These are phyloP conservation scores for Blastosporella zonata DNA, from an alignment of 1,284 basidiomycete species.

Conservation along the genomic window DNA sequence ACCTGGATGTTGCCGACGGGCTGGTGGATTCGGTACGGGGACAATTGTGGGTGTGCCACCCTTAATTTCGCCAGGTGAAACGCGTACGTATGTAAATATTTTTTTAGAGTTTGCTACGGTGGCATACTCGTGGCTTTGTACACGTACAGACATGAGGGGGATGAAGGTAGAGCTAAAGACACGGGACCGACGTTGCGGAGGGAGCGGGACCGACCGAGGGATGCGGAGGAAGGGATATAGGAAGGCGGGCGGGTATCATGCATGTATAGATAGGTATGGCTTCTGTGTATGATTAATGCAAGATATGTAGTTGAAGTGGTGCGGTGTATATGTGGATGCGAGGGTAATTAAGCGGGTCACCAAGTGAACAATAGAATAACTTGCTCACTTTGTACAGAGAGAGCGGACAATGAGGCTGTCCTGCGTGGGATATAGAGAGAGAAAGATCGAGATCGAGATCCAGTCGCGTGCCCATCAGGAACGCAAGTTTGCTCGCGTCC, in stretches of 20 bases:
- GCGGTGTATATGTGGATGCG: too few relatives aligned
- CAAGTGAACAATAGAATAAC: too few relatives aligned
- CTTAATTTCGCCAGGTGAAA: too few relatives aligned
- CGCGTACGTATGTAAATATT: too few relatives aligned
- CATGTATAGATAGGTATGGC: not conserved
- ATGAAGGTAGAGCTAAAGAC: not conserved
- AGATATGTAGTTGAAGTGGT: too few relatives aligned
- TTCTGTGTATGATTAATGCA: slow-evolving; percentile 5
- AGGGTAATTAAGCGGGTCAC: too few relatives aligned
- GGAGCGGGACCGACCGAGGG: not conserved
- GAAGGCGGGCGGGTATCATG: not conserved
- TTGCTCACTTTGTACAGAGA: too few relatives aligned
- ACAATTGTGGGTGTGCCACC: too few relatives aligned
- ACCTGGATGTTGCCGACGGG: too few relatives aligned
- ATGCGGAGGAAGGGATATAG: not conserved
- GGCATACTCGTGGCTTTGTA: not conserved
- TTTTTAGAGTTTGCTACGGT: too few relatives aligned
- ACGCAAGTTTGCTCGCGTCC: not conserved
- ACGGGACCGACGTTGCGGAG: not conserved
- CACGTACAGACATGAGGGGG: not conserved
- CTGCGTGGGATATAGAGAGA: not conserved
- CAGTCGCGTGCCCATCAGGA: not conserved
- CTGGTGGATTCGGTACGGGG: too few relatives aligned
- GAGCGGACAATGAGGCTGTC: too few relatives aligned
- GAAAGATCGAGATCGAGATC: not conserved